Evolutionary conservation across 768 basidiomycete species (phyloP).

Genomic region (Boletus eberwhitei): DNA sequence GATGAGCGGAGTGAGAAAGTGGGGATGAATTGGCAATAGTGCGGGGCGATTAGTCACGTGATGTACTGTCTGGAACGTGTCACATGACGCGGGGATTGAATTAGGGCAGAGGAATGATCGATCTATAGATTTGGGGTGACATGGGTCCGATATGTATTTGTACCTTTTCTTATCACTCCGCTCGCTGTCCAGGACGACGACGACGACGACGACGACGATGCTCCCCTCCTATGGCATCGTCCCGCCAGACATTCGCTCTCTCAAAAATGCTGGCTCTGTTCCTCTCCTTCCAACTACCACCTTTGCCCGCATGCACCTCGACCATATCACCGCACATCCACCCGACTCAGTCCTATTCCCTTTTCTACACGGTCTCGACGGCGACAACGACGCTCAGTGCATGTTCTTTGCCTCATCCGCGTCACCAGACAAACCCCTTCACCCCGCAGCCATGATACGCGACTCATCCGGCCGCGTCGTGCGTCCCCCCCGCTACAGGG

Average conservation of each 20-base stretch:
- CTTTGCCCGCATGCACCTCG: slow-evolving; percentile 60
- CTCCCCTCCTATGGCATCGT: slow-evolving; percentile 20
- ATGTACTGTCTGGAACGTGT: slow-evolving; percentile 10
- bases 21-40: slow-evolving; percentile 21
- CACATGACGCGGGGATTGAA: slow-evolving; percentile 19
- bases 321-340: slow-evolving; percentile 65
- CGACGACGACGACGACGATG: slow-evolving; percentile 20
- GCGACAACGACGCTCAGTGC: slow-evolving; percentile 75
- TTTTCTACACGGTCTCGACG: slow-evolving; percentile 85
- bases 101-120: slow-evolving; percentile 1
- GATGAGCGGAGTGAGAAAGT: slow-evolving; percentile 9
- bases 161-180: slow-evolving; percentile 22
- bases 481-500: slow-evolving; percentile 52
- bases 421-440: slow-evolving; percentile 11
- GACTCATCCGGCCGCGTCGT: slow-evolving; percentile 25
- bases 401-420: slow-evolving; percentile 61
- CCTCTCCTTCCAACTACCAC: slow-evolving; percentile 40
- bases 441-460: slow-evolving; percentile 25
- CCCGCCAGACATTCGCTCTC: slow-evolving; percentile 9
- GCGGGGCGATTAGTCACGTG: slow-evolving; percentile 21
- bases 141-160: slow-evolving; percentile 21
- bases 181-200: neutral
- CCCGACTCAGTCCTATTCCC: slow-evolving; percentile 84
- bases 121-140: slow-evolving; percentile 20
- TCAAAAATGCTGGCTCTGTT: slow-evolving; percentile 7